These are phyloP conservation scores for Afroboletus lepidellus DNA, from an alignment of 1,284 basidiomycete genomes.

Conservation along the genomic window DNA sequence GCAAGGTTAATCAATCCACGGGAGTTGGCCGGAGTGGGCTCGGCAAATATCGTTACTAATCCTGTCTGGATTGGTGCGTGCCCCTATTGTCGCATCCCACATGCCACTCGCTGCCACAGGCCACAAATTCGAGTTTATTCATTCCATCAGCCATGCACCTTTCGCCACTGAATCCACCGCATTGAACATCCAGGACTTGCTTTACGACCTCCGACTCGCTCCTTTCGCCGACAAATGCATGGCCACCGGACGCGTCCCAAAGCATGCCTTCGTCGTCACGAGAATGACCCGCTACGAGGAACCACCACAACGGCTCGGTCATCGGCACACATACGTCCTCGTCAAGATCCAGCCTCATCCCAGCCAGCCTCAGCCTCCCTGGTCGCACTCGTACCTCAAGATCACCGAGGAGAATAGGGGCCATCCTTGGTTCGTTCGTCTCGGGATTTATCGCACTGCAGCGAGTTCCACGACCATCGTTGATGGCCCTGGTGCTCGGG, in stretches of 20 bases:
- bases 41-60: too few relatives aligned
- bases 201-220: too few relatives aligned
- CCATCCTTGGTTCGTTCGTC: neutral
- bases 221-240: too few relatives aligned
- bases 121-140: too few relatives aligned
- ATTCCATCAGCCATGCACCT: too few relatives aligned
- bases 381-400: neutral
- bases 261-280: neutral
- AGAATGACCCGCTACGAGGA: neutral
- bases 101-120: too few relatives aligned
- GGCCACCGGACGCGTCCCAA: neutral
- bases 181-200: too few relatives aligned
- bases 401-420: neutral
- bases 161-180: too few relatives aligned
- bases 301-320: neutral
- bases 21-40: too few relatives aligned
- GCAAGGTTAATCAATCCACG: too few relatives aligned
- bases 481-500: neutral
- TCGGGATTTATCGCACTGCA: neutral
- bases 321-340: neutral
- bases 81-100: too few relatives aligned
- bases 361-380: neutral
- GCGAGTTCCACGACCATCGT: neutral
- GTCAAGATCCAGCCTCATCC: neutral
- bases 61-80: too few relatives aligned